Percentiles rank a stretch among this genome's conserved stretches.
Conservation (phyloP, 805 yeast genomes). For the Blastobotrys chiropterorum region DNA sequence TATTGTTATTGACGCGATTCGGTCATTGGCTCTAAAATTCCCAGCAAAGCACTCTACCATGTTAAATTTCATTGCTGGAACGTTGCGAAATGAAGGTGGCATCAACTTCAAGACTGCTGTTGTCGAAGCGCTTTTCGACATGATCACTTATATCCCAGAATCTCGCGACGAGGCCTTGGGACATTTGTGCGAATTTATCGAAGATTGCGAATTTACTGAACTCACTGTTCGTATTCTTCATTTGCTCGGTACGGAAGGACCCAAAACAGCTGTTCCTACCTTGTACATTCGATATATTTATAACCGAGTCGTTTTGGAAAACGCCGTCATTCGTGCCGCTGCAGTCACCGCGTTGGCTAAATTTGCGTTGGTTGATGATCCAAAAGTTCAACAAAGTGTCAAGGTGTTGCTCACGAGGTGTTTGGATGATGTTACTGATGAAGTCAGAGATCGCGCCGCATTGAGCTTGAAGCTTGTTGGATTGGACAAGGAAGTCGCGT, state of each 20-base stretch:
- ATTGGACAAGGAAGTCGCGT: constrained; percentile 32
- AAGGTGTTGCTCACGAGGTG: constrained; percentile 74
- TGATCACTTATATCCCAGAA: constrained; percentile 78
- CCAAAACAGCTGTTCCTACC: constrained; percentile 77
- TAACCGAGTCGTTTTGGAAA: constrained; percentile 93
- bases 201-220: constrained; percentile 95
- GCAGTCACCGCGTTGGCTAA: constrained; percentile 91
- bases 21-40: constrained; percentile 86
- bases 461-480: constrained; percentile 66
- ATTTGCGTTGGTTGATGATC: constrained; percentile 73
- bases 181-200: constrained; percentile 91
- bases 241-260: constrained; percentile 91
- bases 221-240: constrained; percentile 89
- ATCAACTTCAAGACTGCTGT: constrained; percentile 77
- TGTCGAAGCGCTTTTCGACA: constrained; percentile 87
- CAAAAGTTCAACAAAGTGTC: constrained; percentile 59
- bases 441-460: constrained; percentile 96
- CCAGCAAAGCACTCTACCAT: constrained; percentile 83
- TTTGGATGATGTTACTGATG: constrained; percentile 85
- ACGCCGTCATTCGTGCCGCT: constrained; percentile 90
- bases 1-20: constrained; percentile 91
- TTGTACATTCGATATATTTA: constrained; percentile 92
- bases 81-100: constrained; percentile 88
- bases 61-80: constrained; percentile 73
- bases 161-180: constrained; percentile 79